Evolutionary conservation across 768 basidiomycete genomes (phyloP).

Genomic region (Termitomyces sp.): DNA sequence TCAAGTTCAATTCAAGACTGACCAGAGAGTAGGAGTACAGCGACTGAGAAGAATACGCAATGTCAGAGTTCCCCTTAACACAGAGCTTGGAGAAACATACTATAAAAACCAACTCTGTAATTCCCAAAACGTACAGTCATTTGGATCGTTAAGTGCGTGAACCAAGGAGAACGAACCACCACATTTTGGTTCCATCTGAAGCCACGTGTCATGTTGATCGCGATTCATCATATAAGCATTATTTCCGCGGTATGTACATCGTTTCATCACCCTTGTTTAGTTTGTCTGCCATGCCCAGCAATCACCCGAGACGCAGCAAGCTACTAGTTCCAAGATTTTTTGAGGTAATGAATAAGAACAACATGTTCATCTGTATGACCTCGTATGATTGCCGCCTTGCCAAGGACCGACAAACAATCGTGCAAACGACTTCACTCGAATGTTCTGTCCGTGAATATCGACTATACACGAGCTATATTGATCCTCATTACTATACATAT

Average conservation of each 20-base stretch:
- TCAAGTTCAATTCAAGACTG: not conserved
- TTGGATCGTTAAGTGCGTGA: conserved; percentile 10
- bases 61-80: not conserved
- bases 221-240: not conserved
- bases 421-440: not conserved
- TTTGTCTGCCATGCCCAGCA: too few species aligned
- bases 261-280: too few species aligned
- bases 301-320: too few species aligned
- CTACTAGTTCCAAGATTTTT: too few species aligned
- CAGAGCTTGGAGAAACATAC: conserved; percentile 24
- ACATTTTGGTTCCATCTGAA: not conserved
- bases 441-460: not conserved
- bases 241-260: too few species aligned
- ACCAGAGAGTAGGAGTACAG: conserved; percentile 41
- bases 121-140: conserved; percentile 65
- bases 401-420: too few species aligned
- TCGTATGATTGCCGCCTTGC: too few species aligned
- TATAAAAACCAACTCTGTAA: conserved; percentile 44
- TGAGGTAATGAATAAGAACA: too few species aligned
- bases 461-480: not conserved
- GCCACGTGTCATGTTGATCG: conserved; percentile 6
- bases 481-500: conserved; percentile 1
- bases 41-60: conserved; percentile 23
- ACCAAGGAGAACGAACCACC: not conserved
- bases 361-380: too few species aligned